Base-by-base conservation (phyloP, 2,329 filamentous ascomycete genomes). In the Tolypocladium paradoxum region DNA sequence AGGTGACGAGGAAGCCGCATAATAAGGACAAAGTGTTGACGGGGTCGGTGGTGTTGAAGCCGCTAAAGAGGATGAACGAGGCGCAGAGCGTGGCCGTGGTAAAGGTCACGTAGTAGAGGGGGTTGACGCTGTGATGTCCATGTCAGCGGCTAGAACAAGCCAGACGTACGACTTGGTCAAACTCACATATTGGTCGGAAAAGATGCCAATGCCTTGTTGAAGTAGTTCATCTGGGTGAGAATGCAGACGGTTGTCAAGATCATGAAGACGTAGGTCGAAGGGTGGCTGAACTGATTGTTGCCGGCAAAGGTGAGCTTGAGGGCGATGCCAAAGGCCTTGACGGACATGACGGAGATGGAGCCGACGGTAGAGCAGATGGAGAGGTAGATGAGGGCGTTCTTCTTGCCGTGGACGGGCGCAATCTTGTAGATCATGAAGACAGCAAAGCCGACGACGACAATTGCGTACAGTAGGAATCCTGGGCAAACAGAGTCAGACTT, bases 211-310 rank as follows among this genome's bases (percentile, higher is more conserved):
- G 93, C 93, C 72, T 99, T 99, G 78, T 99, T 99, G 73, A 99
- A 96, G 72, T 99, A 99, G 72, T 99, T 99, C 93, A 99, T 97
- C 76, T 99, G 93, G 9, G 91, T 96, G 60, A 99, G 70, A 66
- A 99, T 97, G 75, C 93, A 99, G 58, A 96, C 89, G 3, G 79
- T 78, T 0, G 91, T 93, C 59, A 97, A 82, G 60, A 99, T 96
- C 71, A 92, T 85, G 69, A 99, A 99, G 58, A 96, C 91, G 64
- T 99, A 99, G 55, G 95, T 99, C 49, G 90, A 96, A 2, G 95
- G 89, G 62, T 95, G 89, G 6, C 82, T 83, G 70, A 99, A 96
- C 70, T 99, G 93, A 71, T 99, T 99, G 71, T 95, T 87, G 52
- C 92, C 93, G 48, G 80, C 84, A 60, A 99, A 82, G 0, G 92